These are phyloP conservation scores for Entophlyctis luteolus DNA, from an alignment of 192 early-diverging fungal species.

Conservation along the genomic window DNA sequence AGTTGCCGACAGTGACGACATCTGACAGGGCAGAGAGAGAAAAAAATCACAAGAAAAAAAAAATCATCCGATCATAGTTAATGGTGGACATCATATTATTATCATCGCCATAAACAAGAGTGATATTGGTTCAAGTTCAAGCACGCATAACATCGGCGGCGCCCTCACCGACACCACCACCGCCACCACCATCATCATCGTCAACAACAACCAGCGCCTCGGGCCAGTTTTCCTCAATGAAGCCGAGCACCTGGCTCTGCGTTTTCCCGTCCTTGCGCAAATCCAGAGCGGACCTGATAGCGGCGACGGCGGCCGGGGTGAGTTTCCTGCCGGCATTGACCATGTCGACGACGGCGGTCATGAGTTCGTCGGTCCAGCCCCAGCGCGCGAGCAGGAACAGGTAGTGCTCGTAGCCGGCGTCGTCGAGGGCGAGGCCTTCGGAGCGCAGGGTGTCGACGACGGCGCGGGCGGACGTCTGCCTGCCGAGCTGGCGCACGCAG, in stretches of 20 bases:
- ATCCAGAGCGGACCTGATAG: background rate
- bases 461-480: slow-evolving; percentile 5
- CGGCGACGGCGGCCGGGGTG: background rate
- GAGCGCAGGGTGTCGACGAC: slow-evolving; percentile 25
- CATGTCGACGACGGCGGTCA: slow-evolving; percentile 28
- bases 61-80: no score
- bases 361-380: slow-evolving; percentile 19
- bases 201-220: slow-evolving; percentile 7
- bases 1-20: background rate
- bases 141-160: no score
- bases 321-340: slow-evolving; percentile 5
- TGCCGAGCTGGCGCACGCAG: slow-evolving; percentile 11
- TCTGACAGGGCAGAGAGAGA: background rate
- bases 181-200: background rate
- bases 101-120: no score
- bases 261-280: background rate
- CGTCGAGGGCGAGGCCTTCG: slow-evolving; percentile 7
- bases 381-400: slow-evolving; percentile 11
- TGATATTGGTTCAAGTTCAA: no score
- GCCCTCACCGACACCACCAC: no score
- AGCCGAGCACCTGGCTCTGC: slow-evolving; percentile 3
- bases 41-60: background rate
- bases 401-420: background rate
- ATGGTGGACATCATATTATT: no score
- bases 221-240: slow-evolving; percentile 30